phyloP scores from a whole-genome alignment of 176 grass and related monocot genomes.

The Thinopyrum elongatum region DNA sequence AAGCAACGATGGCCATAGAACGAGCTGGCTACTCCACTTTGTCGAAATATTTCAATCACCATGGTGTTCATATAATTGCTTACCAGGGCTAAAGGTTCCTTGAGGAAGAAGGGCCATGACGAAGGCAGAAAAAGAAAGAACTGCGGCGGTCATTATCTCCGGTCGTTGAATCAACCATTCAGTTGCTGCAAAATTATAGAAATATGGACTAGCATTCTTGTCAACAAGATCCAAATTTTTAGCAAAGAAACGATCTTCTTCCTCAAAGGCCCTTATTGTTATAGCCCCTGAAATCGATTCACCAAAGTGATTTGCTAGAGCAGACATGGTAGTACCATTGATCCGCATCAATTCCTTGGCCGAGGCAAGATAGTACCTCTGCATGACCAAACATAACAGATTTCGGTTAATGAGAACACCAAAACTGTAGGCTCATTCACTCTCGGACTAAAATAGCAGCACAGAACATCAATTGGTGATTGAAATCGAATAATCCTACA shows the following conservation, averaged over 20 bases:
- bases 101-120: constrained; percentile 72
- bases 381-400: constrained; percentile 23
- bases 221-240: constrained; percentile 78
- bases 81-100: constrained; percentile 80
- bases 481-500: not conserved
- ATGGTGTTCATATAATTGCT: not conserved
- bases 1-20: too few species aligned
- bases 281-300: constrained; percentile 83
- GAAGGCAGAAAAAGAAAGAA: constrained; percentile 83
- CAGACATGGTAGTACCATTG: constrained; percentile 92
- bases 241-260: constrained; percentile 82
- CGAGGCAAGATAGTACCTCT: constrained; percentile 89
- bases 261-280: constrained; percentile 80
- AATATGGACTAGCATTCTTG: constrained; percentile 80
- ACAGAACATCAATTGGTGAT: constrained; percentile 1
- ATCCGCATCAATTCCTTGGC: constrained; percentile 67
- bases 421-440: not conserved
- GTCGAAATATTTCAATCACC: too few species aligned
- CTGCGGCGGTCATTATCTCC: constrained; percentile 63
- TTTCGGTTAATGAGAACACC: not conserved
- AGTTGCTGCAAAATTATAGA: constrained; percentile 74
- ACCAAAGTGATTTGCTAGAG: constrained; percentile 76
- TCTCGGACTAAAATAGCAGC: constrained; percentile 1
- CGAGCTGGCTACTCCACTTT: too few species aligned
- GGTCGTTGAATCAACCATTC: constrained; percentile 91